A percentile compares a stretch with the other conserved stretches of the same genome.
Evolutionary conservation across 2,329 filamentous ascomycete species (phyloP).

Genomic region (Fusarium ramigenum): DNA sequence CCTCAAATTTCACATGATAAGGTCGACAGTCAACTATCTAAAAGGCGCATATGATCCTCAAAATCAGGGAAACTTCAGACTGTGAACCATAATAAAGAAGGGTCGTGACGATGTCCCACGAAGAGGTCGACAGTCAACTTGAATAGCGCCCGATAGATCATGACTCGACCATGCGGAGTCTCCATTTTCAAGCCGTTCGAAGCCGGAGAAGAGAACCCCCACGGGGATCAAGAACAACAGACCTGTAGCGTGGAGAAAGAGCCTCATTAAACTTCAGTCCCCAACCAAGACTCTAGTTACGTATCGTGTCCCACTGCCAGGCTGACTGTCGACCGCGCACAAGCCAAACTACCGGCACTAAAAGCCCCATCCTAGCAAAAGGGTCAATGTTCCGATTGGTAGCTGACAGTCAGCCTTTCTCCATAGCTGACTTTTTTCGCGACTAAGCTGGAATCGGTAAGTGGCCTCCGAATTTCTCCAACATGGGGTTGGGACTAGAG

Average conservation of each 20-base stretch:
- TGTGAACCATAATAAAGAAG: not conserved
- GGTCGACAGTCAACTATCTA: conserved; percentile 14
- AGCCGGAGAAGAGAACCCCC: not conserved
- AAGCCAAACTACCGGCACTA: not conserved
- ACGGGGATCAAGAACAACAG: not conserved
- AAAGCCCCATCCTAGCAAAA: not conserved
- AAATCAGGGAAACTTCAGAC: not conserved
- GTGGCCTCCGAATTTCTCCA: not conserved
- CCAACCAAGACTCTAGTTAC: not conserved
- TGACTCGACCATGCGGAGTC: not conserved
- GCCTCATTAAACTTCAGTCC: not conserved
- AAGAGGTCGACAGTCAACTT: conserved; percentile 14
- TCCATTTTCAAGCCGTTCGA: not conserved
- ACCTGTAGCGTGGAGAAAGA: not conserved
- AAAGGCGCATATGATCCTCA: not conserved
- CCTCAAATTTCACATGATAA: not conserved
- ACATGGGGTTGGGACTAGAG: not conserved
- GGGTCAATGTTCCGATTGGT: not conserved
- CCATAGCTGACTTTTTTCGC: not conserved
- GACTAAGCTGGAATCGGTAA: not conserved
- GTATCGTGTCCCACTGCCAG: not conserved
- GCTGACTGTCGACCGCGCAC: conserved; percentile 11
- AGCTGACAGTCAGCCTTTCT: conserved; percentile 1
- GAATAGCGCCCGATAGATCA: not conserved
- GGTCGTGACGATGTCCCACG: not conserved